These are phyloP conservation scores for Ustilago cynodontis DNA, from an alignment of 1,284 basidiomycete species.

Conservation along the genomic window DNA sequence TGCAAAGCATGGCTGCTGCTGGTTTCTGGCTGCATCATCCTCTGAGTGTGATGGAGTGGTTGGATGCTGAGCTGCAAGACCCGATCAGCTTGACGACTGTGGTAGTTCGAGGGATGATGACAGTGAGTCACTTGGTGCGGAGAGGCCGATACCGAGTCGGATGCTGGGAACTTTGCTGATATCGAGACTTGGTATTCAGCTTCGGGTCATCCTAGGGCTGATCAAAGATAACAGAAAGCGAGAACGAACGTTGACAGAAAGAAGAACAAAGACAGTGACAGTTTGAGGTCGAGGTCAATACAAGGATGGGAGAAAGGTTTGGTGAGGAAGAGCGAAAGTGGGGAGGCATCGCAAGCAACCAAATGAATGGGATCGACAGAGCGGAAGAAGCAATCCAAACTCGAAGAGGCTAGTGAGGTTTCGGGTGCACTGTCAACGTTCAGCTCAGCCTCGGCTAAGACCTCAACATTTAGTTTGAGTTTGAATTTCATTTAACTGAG, in stretches of 20 bases:
- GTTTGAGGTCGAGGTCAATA: too few species aligned
- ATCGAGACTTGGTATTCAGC: not conserved
- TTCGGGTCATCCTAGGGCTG: not conserved
- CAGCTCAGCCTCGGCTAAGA: too few species aligned
- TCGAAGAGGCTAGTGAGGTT: too few species aligned
- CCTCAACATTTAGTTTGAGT: too few species aligned
- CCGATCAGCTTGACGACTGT: not conserved
- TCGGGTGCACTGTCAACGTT: too few species aligned
- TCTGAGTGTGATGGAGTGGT: not conserved
- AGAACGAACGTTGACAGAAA: too few species aligned
- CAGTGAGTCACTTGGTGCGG: not conserved
- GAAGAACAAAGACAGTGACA: too few species aligned
- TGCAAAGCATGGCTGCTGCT: constrained; percentile 17
- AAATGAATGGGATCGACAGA: constrained; percentile 11
- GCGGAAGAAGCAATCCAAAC: constrained; percentile 3
- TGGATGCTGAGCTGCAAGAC: not conserved
- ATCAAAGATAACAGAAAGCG: too few species aligned
- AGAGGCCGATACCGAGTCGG: not conserved
- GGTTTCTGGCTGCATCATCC: constrained; percentile 21
- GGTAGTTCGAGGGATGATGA: not conserved
- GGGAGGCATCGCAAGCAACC: not conserved
- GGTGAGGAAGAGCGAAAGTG: not conserved
- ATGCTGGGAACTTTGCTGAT: not conserved
- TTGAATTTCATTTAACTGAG: too few species aligned
- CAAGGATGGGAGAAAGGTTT: not conserved